Base-by-base conservation (phyloP, 2,329 filamentous ascomycete species). In the Exutisphaerella laricina region DNA sequence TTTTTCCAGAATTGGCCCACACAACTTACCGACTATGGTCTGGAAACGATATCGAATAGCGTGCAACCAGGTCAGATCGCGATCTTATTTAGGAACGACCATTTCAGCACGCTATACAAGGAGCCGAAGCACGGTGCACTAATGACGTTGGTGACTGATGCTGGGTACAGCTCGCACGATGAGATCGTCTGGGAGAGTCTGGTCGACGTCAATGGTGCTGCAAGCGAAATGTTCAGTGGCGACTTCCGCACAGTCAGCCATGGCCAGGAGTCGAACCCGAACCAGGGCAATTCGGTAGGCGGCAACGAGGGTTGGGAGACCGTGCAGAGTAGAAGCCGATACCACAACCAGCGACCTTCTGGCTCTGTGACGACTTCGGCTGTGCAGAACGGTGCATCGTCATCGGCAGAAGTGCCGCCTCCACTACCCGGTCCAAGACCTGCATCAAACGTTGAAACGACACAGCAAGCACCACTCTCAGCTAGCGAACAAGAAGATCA, bases 121-220 rank as follows among this genome's bases (percentile, higher is more conserved):
- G 88, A 97, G 56, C 88, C 90, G 0, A 71, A 81, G 32, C 87
- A 82, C 0, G 73, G 79, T 29, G 77, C 85, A 52, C 73, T 97
- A 1, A 78, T 90, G 50, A 88, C 85, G 0, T 70, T 98, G 3
- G 88, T 98, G 10, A 97, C 92, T 0, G 92, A 98, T 61, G 85
- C 88, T 18, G 92, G 92, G 1, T 98, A 94, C 59, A 82, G 84
- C 8, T 78, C 75, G 7, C 88, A 96, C 55, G 84, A 88, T 12
- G 90, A 97, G 61, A 81, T 98, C 9, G 87, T 98, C 0, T 98
- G 92, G 92, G 92, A 98, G 66, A 92, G 84, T 7, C 72, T 98
- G 2, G 83, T 85, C 1, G 90, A 97, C 56, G 82, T 95, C 16
- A 92, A 82, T 39, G 92, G 92, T 5, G 83, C 85, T 57, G 78